Evolutionary conservation across 768 basidiomycete genomes (phyloP).

Genomic region (Leccinum boreale): DNA sequence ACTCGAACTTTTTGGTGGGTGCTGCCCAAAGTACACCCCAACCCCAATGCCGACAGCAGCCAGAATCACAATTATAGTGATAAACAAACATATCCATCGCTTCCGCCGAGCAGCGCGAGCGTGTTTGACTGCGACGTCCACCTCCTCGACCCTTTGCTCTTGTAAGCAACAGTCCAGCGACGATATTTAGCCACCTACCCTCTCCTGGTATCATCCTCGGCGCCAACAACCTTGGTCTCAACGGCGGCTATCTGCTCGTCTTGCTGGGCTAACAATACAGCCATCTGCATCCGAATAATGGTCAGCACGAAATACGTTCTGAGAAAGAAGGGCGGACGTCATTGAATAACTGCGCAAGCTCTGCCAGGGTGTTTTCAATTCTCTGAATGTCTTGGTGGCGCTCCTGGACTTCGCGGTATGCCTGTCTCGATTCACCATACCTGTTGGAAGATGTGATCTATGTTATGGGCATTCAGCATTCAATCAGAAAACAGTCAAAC

Average conservation of each 20-base stretch:
- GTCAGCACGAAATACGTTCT: neutral
- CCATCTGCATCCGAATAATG: conserved; percentile 53
- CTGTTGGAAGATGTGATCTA: conserved; percentile 74
- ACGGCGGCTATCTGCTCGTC: conserved; percentile 67
- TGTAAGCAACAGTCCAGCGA: neutral
- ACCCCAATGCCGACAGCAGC: conserved; percentile 36
- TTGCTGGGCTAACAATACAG: conserved; percentile 73
- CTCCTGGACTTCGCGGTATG: conserved; percentile 85
- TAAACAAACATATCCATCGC: conserved; percentile 82
- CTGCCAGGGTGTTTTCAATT: conserved; percentile 85
- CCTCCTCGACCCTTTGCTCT: conserved; percentile 46
- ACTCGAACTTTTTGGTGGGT: neutral
- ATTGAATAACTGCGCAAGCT: conserved; percentile 83
- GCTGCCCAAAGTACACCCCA: conserved; percentile 26
- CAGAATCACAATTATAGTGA: conserved; percentile 56
- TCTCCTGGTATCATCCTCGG: conserved; percentile 64
- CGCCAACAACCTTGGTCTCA: conserved; percentile 58
- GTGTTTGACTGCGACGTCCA: conserved; percentile 62
- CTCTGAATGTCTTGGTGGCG: conserved; percentile 81
- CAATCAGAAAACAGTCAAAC: neutral
- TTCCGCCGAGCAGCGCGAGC: conserved; percentile 72
- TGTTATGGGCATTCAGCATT: neutral
- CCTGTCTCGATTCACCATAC: conserved; percentile 80
- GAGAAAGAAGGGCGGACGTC: conserved; percentile 49
- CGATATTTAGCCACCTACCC: conserved; percentile 47